Evolutionary conservation across 148 eudicot species (phyloP).

Genomic region (Rhododendron henanense): DNA sequence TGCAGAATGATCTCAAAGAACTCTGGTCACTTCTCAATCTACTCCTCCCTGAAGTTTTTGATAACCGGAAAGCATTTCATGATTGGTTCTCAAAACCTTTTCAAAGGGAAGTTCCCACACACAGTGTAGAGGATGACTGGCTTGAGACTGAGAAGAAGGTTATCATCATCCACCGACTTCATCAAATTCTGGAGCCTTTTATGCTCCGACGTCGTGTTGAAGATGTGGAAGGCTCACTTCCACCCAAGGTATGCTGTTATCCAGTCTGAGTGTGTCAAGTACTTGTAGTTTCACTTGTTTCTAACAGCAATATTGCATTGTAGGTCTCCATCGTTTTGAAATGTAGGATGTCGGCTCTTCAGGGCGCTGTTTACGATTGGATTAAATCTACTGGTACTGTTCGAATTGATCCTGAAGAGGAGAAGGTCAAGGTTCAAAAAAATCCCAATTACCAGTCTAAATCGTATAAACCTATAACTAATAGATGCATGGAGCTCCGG

Average conservation of each 20-base stretch:
- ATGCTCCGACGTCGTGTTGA: conserved; percentile 99
- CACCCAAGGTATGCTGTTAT: conserved; percentile 72
- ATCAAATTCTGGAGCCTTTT: conserved; percentile 97
- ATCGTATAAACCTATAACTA: conserved; percentile 59
- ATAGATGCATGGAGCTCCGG: conserved; percentile 97
- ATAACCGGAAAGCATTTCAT: conserved; percentile 96
- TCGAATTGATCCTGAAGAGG: conserved; percentile 97
- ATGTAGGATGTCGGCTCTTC: conserved; percentile 95
- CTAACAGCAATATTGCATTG: conserved; percentile 27
- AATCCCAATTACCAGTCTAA: conserved; percentile 72
- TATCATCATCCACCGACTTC: conserved; percentile 93
- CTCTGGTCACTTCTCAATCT: conserved; percentile 96
- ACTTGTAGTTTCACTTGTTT: conserved; percentile 15
- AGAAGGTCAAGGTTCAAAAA: conserved; percentile 59
- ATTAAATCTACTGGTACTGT: conserved; percentile 90
- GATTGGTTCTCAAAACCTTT: conserved; percentile 99
- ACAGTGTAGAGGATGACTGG: conserved; percentile 94
- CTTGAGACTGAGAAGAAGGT: conserved; percentile 98
- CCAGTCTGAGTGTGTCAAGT: not conserved
- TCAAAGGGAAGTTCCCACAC: conserved; percentile 78
- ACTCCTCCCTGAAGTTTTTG: conserved; percentile 99
- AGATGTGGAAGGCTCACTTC: conserved; percentile 99
- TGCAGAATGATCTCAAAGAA: conserved; percentile 97
- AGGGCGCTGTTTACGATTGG: conserved; percentile 93
- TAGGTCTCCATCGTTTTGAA: conserved; percentile 86